Evolutionary conservation across 2,329 filamentous ascomycete species (phyloP), one percentile per base, ranked within the genome.

Genomic region (Aspergillus viridinutans): DNA sequence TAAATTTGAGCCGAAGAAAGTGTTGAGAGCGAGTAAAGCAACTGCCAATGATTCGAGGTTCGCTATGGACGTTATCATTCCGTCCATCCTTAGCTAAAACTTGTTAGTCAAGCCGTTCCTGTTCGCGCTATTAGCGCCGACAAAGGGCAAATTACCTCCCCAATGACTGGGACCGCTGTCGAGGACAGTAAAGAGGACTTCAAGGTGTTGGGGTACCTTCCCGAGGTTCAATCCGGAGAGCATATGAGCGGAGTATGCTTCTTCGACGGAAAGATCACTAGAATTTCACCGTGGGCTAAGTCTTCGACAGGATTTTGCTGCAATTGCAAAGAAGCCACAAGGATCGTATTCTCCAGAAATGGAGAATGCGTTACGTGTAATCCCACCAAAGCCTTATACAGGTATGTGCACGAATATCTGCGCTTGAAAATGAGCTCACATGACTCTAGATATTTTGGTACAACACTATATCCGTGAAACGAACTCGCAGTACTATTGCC

Each of bases 401-500:
- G 72, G 72, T 76, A 62, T 47, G 55, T 48, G 29, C 8, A 14
- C 23, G 8, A 17, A 48, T 32, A 32, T 1, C 7, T 14, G 12
- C 10, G 7, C 3, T 38, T 12, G 4, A 20, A 9, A 25, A 26
- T 14, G 8, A 53, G 20, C 54, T 66, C 21, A 61, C 17, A 20
- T 4, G n/a, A 1, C 32, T 28, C n/a, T 50, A 80, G 79, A 81
- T 56, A 69, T 73, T 2, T 69, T 81, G 17, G 71, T 81, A 1
- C 77, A 80, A 49, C 73, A 79, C 59, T 81, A 77, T 59, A 67
- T 81, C 7, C 69, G 67, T 49, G 71, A 74, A 4, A 73, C 75
- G 45, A 81, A 82, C 55, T 74, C 76, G 53, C 74, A 77, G 29
- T 80, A 80, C 58, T 80, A 75, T 57, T 66, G 73, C 42, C 70